Evolutionary conservation across 202 grass and related monocot species (phyloP), one percentile per base, ranked within the genome.

Genomic region (Alloteropsis angusta): DNA sequence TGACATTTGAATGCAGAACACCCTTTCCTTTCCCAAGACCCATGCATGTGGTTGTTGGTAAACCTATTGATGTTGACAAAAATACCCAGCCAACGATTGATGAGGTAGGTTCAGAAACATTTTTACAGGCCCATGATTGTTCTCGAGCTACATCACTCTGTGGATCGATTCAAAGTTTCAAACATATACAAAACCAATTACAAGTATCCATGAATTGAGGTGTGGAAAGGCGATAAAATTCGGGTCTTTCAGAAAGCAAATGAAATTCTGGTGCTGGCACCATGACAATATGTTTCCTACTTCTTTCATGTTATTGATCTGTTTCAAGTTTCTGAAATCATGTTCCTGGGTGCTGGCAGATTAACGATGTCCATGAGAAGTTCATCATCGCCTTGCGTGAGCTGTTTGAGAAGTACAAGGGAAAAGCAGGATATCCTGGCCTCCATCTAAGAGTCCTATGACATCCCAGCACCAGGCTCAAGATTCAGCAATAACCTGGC

Each of bases 31-130:
- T 92, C 23, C 70, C 74, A 46, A 45, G 73, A 21, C 83, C 94
- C 3, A 90, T 97, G 87, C 86, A 97, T 94, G 94, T 97, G 5
- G 87, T 97, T 28, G 87, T 97, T 54, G 94, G 94, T 65, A 92
- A 50, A 59, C 91, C 91, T 60, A 97, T 94, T 66, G 73, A 92
- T 58, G 75, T 97, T 22, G 71, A 78, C 62, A 85, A 92, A 83
- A 97, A 81, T 79, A 59, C 85, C 37, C 82, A 88, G 38, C 94
- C 94, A 63, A 92, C 91, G 4, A 54, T 82, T 60, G 94, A 94
- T 52, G 91, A 97, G 91, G 94, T 94, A 55, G 65, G 28, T 21
- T 19, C 52, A 54, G 42, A 56, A 71, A 70, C 15, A 26, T 14
- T 41, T 76, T 68, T 72, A 60, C 55, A 43, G 15, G 48, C 36